A percentile compares a stretch with the other conserved stretches of the same genome.
These are phyloP conservation scores for Paramecium tetraurelia DNA, from an alignment of 73 alveolate species.

Conservation along the genomic window DNA sequence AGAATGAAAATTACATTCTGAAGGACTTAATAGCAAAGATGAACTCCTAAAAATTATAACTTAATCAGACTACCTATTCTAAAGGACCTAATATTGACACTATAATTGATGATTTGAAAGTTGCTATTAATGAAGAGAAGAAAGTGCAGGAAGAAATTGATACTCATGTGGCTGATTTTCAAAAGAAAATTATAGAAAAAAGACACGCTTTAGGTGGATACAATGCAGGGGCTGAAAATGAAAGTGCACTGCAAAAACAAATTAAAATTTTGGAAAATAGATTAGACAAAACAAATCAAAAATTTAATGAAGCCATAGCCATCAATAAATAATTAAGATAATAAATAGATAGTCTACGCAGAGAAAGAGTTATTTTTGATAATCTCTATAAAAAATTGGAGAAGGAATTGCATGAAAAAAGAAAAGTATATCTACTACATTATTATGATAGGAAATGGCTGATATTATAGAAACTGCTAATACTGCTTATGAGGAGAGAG, in stretches of 20 bases:
- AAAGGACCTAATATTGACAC: conserved; percentile 58
- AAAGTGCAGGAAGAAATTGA: conserved; percentile 72
- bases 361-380: conserved; percentile 95
- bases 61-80: conserved; percentile 34
- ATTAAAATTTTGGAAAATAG: conserved; percentile 88
- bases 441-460: conserved; percentile 79
- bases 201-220: conserved; percentile 81
- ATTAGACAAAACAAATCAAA: conserved; percentile 92
- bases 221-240: conserved; percentile 90
- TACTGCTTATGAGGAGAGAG: conserved; percentile 91
- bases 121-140: conserved; percentile 75
- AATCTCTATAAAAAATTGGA: conserved; percentile 91
- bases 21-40: conserved; percentile 64
- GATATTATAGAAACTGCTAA: conserved; percentile 83
- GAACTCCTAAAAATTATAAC: conserved; percentile 50
- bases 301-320: conserved; percentile 97
- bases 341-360: conserved; percentile 92
- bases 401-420: conserved; percentile 87
- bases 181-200: conserved; percentile 77
- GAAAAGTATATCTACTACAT: conserved; percentile 43
- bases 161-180: conserved; percentile 71
- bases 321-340: conserved; percentile 87
- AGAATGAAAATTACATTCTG: conserved; percentile 69
- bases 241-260: conserved; percentile 76
- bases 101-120: conserved; percentile 57